Base-by-base conservation (phyloP, 208 protist species). In the Acanthamoeba sp. region DNA sequence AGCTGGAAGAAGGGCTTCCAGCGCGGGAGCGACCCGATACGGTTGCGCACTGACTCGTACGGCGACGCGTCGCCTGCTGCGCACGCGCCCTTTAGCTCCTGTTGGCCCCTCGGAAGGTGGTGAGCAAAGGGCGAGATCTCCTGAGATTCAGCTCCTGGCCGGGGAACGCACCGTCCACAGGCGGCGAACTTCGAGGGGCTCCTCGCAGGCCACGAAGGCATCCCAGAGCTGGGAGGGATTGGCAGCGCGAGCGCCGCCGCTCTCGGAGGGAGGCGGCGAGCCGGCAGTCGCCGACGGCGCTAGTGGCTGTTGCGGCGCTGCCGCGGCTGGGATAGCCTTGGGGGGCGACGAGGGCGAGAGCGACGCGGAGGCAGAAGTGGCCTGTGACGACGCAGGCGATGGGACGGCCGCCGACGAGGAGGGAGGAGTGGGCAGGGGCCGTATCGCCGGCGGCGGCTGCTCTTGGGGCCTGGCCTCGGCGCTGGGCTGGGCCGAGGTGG, bases 1-100 rank as follows among this genome's bases (percentile, higher is more conserved):
- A 64, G 85, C n/a, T 73, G 85, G 57, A 91, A 71, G 55, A 91
- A 73, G 22, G 85, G 85, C 55, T 91, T 64, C 59, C 85, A 73
- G 4, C 85, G 85, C 22, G 50, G 57, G 36, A 73, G 59, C 29
- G 20, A 45, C 16, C 45, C 38, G 12, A 91, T n/a, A 3, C n/a
- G 16, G 85, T 73, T 29, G 22, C 85, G 85, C 12, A 64, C 50
- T 18, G 34, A 9, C 85, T 66, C 57, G 36, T 71, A 91, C 12
- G 24, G 9, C 1, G 29, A 22, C 3, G 6, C 45, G n/a, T 80
- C 71, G 38, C 14, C 18, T 12, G 71, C 32, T 10, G 7, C 20
- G 71, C 71, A 80, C 3, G 71, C 71, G 27, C 34, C 27, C 71
- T 80, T 80, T 4, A 80, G 71, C 71, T 80, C 71, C 34, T 80